A percentile compares a stretch with the other conserved stretches of the same genome.
Conservation (phyloP, 1,284 basidiomycete genomes). For the Malassezia pachydermatis region DNA sequence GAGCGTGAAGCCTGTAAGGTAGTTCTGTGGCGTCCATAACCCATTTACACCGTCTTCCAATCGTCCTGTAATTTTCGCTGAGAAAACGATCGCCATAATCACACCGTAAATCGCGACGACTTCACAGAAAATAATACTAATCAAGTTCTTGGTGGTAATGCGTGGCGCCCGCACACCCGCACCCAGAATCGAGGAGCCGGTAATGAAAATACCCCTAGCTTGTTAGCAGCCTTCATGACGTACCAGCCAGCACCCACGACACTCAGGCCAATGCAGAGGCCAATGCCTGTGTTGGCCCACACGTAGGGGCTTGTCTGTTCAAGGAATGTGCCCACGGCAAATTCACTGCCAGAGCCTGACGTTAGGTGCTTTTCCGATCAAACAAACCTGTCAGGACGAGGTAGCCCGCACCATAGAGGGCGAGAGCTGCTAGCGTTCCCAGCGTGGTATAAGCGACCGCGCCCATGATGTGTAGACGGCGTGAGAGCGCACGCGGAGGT, state of each 20-base stretch:
- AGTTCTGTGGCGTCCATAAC: constrained; percentile 37
- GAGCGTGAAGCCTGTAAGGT: constrained; percentile 41
- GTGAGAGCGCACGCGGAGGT: not conserved
- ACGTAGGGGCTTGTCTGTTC: constrained; percentile 86
- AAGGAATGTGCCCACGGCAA: constrained; percentile 56
- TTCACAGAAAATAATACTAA: constrained; percentile 93
- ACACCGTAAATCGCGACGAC: constrained; percentile 94
- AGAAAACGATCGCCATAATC: constrained; percentile 53
- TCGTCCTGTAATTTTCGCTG: constrained; percentile 41
- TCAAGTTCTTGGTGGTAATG: constrained; percentile 94
- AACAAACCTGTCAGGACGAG: constrained; percentile 12
- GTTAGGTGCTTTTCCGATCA: constrained; percentile 1
- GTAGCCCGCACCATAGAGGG: constrained; percentile 10
- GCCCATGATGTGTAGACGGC: constrained; percentile 15
- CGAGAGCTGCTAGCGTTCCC: constrained; percentile 7
- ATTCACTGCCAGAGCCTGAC: constrained; percentile 26
- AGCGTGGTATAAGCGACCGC: constrained; percentile 15
- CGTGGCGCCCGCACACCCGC: constrained; percentile 88
- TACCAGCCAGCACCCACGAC: constrained; percentile 92
- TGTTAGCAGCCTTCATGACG: constrained; percentile 40
- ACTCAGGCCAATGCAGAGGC: constrained; percentile 82
- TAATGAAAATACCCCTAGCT: constrained; percentile 92
- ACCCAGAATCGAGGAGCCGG: constrained; percentile 85
- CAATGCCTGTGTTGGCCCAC: constrained; percentile 84
- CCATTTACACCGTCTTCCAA: constrained; percentile 26